phyloP scores from a whole-genome alignment of 176 grass and related monocot genomes.

The Eleusine coracana region DNA sequence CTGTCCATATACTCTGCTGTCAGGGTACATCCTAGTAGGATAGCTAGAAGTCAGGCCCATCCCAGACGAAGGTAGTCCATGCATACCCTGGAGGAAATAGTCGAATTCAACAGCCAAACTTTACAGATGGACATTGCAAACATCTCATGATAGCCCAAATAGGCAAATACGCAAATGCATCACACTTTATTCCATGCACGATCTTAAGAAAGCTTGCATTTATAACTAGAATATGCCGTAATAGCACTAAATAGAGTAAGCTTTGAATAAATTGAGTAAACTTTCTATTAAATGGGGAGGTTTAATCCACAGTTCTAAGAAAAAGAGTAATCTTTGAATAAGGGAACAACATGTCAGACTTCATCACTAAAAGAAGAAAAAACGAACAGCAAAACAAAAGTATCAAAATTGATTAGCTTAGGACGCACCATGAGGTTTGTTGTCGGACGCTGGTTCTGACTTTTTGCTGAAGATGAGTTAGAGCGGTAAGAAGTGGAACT shows the following conservation, averaged over 20 bases:
- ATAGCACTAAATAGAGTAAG: constrained; percentile 16
- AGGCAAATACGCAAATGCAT: constrained; percentile 14
- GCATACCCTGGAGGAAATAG: constrained; percentile 64
- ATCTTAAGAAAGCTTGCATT: not conserved
- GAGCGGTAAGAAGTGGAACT: constrained; percentile 61
- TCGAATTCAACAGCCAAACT: constrained; percentile 12
- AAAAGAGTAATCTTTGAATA: constrained; percentile 24
- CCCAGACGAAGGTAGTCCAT: constrained; percentile 55
- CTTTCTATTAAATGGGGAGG: too few species aligned
- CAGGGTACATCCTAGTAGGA: constrained; percentile 68
- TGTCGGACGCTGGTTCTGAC: constrained; percentile 62
- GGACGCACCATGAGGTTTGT: constrained; percentile 67
- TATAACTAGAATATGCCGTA: not conserved
- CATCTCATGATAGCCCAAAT: constrained; percentile 22
- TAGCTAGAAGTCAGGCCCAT: constrained; percentile 69
- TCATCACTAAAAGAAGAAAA: constrained; percentile 10
- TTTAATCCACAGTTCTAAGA: too few species aligned
- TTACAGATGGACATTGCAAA: constrained; percentile 13
- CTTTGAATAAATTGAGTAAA: not conserved
- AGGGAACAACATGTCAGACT: not conserved
- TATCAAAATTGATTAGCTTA: constrained; percentile 34
- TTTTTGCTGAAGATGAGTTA: constrained; percentile 56
- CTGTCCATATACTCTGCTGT: constrained; percentile 63
- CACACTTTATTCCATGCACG: not conserved
- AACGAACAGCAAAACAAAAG: not conserved